phyloP scores from a whole-genome alignment of 1,284 basidiomycete genomes.

The Anthracocystis setariae region DNA sequence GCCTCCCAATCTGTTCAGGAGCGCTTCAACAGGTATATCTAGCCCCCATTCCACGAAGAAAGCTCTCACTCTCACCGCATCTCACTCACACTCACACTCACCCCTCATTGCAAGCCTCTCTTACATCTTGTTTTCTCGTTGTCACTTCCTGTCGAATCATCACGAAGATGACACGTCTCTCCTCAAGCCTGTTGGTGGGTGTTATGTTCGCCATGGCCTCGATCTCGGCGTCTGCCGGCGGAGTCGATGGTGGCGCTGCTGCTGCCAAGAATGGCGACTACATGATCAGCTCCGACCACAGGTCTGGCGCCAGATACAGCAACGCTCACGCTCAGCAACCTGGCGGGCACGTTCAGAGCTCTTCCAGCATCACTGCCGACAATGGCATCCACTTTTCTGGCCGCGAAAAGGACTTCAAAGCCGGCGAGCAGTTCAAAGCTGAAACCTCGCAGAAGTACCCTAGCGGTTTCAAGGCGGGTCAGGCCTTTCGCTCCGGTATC shows the following conservation, averaged over 20 bases:
- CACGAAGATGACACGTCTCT: conserved; percentile 30
- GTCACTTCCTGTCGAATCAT: not conserved
- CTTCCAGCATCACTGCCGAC: not conserved
- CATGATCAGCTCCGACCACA: not conserved
- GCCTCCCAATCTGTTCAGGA: not conserved
- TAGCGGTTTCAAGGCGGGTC: not conserved
- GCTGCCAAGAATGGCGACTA: not conserved
- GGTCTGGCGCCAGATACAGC: not conserved
- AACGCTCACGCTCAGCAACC: no score
- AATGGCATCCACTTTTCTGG: not conserved
- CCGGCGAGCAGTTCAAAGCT: no score
- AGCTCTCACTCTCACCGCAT: not conserved
- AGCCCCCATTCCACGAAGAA: not conserved
- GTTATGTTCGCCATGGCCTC: conserved; percentile 30
- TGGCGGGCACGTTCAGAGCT: no score
- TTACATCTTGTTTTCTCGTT: not conserved
- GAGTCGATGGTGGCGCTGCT: not conserved
- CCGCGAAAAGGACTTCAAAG: no score
- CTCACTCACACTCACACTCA: conserved; percentile 1
- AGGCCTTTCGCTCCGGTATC: not conserved
- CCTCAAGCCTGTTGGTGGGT: conserved; percentile 17
- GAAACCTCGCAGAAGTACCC: no score
- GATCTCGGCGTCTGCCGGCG: not conserved
- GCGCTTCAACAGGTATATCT: conserved; percentile 10
- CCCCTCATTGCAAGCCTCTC: not conserved